phyloP scores from a whole-genome alignment of 2,329 filamentous ascomycete genomes.

The Colletotrichum sp. region DNA sequence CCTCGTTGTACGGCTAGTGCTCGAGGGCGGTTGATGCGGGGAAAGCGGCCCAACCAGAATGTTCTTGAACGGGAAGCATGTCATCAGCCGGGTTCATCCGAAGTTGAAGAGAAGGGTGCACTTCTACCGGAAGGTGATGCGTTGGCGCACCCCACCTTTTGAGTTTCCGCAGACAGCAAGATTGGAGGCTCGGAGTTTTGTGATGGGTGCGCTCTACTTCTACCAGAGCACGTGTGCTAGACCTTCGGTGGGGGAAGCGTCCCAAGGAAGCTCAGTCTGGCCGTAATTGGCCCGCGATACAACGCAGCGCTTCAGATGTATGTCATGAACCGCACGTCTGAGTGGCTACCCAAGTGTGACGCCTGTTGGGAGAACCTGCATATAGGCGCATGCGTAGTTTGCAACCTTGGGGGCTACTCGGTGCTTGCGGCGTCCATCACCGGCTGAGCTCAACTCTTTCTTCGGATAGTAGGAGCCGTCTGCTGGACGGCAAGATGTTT shows the following conservation, averaged over 20 bases:
- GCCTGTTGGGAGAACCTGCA: slow-evolving; percentile 12
- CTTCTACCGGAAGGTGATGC: not conserved
- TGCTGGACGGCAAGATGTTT: not conserved
- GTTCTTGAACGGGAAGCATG: not conserved
- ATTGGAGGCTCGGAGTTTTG: not conserved
- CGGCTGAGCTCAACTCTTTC: not conserved
- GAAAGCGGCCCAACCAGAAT: not conserved
- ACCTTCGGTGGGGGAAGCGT: not conserved
- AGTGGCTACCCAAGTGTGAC: slow-evolving; percentile 7
- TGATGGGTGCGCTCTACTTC: not conserved
- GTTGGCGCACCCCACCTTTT: slow-evolving; percentile 9
- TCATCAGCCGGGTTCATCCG: slow-evolving; percentile 16
- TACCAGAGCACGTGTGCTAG: not conserved
- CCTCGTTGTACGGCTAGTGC: not conserved
- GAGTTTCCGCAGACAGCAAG: not conserved
- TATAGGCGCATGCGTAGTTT: slow-evolving; percentile 13
- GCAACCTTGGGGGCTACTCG: not conserved
- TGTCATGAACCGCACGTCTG: not conserved
- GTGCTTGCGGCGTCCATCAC: not conserved
- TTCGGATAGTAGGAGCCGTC: not conserved
- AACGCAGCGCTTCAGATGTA: not conserved
- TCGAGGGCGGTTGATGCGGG: not conserved
- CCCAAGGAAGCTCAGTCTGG: not conserved
- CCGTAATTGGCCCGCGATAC: not conserved
- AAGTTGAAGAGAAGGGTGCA: not conserved